Evolutionary conservation across 2,329 filamentous ascomycete genomes (phyloP).

Genomic region (Exophiala sideris): DNA sequence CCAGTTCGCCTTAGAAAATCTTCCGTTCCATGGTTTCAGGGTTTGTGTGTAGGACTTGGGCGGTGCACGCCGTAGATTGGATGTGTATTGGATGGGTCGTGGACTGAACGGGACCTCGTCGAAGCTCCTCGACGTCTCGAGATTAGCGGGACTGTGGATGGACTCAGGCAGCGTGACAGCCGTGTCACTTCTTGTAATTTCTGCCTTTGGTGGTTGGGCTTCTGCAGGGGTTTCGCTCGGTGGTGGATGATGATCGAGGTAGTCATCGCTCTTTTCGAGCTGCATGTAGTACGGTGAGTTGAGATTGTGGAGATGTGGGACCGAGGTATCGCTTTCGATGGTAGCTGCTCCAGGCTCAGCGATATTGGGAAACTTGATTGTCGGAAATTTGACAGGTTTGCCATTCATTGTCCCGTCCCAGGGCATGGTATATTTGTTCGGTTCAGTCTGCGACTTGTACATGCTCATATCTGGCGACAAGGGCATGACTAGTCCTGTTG

Average conservation of each 20-base stretch:
- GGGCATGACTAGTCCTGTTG: constrained; percentile 14
- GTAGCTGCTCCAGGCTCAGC: background rate
- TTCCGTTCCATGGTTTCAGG: constrained; percentile 72
- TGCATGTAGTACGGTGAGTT: constrained; percentile 38
- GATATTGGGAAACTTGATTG: background rate
- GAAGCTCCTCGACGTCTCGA: constrained; percentile 8
- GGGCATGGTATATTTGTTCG: background rate
- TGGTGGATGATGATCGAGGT: constrained; percentile 26
- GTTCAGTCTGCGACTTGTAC: background rate
- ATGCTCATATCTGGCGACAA: constrained; percentile 3
- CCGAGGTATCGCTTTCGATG: background rate
- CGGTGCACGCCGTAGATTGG: constrained; percentile 63
- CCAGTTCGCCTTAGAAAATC: constrained; percentile 76
- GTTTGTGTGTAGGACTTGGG: constrained; percentile 70
- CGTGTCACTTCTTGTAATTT: constrained; percentile 1
- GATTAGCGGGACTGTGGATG: background rate
- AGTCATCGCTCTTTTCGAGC: constrained; percentile 29
- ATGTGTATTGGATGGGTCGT: constrained; percentile 59
- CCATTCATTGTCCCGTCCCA: constrained; percentile 3
- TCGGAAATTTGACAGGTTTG: background rate
- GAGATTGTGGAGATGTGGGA: constrained; percentile 33
- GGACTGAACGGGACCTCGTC: background rate
- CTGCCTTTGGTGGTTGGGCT: background rate
- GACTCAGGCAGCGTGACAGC: constrained; percentile 1
- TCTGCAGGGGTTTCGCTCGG: background rate